A percentile compares a stretch with the other conserved stretches of the same genome.
phyloP scores from a whole-genome alignment of 768 basidiomycete genomes.

The Kwoniella pini region DNA sequence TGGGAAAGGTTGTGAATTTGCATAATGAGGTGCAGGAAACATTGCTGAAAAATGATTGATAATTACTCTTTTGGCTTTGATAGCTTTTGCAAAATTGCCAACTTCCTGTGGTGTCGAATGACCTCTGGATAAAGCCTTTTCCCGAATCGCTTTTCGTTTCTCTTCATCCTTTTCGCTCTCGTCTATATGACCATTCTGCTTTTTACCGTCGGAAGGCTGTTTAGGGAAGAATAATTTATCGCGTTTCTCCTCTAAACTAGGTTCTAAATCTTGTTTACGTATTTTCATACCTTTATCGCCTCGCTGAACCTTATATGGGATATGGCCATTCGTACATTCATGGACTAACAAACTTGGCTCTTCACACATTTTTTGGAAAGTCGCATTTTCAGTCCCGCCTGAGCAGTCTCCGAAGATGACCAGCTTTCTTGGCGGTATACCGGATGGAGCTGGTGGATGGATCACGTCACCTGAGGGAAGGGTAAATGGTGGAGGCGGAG shows the following conservation, averaged over 20 bases:
- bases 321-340: constrained; percentile 54
- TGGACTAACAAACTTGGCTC: constrained; percentile 51
- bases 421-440: constrained; percentile 35
- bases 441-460: constrained; percentile 38
- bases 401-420: constrained; percentile 53
- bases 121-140: constrained; percentile 46
- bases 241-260: constrained; percentile 42
- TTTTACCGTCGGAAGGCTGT: not conserved
- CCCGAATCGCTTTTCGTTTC: constrained; percentile 26
- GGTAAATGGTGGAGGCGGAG: constrained; percentile 40
- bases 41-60: constrained; percentile 54
- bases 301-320: constrained; percentile 64
- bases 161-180: constrained; percentile 26
- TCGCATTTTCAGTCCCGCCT: constrained; percentile 43
- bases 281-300: constrained; percentile 63
- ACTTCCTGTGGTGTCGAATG: constrained; percentile 52
- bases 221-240: constrained; percentile 19
- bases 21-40: constrained; percentile 50
- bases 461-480: constrained; percentile 47
- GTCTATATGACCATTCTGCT: constrained; percentile 5
- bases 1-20: constrained; percentile 38
- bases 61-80: constrained; percentile 43
- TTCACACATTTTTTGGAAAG: constrained; percentile 38
- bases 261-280: constrained; percentile 65
- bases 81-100: constrained; percentile 42